These are phyloP conservation scores for Ulmus americana DNA, from an alignment of 331 rosid genomes.

Conservation along the genomic window DNA sequence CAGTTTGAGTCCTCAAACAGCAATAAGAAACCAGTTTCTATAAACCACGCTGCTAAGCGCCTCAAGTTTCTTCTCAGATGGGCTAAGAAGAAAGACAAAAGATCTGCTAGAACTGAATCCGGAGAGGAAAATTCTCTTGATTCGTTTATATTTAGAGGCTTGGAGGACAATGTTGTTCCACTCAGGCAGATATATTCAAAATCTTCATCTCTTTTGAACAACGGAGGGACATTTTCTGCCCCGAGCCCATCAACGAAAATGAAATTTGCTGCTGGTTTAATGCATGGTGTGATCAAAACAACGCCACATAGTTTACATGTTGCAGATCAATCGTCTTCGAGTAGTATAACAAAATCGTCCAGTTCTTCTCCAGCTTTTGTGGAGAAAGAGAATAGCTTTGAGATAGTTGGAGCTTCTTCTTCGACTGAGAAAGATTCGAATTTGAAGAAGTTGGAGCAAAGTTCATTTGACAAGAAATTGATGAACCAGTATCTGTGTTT, in stretches of 20 bases:
- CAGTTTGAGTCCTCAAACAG: conserved; percentile 30
- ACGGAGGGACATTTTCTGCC: conserved; percentile 43
- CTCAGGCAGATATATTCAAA: conserved; percentile 61
- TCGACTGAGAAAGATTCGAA: conserved; percentile 25
- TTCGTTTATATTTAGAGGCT: conserved; percentile 27
- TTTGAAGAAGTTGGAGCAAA: conserved; percentile 25
- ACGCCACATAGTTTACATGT: conserved; percentile 33
- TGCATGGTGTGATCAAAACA: conserved; percentile 75
- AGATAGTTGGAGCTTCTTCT: conserved; percentile 31
- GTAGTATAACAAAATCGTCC: conserved; percentile 35
- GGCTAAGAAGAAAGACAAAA: conserved; percentile 52
- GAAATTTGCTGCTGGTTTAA: conserved; percentile 57
- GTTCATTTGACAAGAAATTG: conserved; percentile 49
- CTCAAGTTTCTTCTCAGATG: conserved; percentile 62
- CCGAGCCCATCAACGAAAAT: conserved; percentile 67
- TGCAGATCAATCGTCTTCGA: conserved; percentile 28
- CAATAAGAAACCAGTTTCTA: conserved; percentile 39
- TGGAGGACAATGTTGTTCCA: conserved; percentile 43
- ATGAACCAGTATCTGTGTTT: conserved; percentile 61
- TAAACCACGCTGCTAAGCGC: conserved; percentile 34
- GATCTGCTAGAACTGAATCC: conserved; percentile 20
- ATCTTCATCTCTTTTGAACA: conserved; percentile 46
- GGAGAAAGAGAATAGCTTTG: conserved; percentile 33
- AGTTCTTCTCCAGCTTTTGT: conserved; percentile 38
- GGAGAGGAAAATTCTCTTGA: conserved; percentile 41